Evolutionary conservation across 352 stramenopile genomes (phyloP).

Genomic region (Globisporangium splendens): DNA sequence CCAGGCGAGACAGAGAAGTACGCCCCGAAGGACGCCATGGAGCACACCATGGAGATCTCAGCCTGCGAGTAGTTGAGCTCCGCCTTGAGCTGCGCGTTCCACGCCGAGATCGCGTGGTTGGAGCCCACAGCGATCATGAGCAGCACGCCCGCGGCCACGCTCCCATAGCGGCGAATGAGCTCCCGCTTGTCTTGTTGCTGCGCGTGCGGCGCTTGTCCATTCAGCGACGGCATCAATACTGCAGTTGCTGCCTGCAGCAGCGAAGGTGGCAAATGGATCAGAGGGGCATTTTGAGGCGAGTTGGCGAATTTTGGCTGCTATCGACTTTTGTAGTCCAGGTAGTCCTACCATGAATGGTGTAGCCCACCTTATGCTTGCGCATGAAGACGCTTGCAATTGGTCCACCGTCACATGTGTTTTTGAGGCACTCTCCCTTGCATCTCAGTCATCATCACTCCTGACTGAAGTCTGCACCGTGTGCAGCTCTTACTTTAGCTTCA

Average conservation of each 20-base stretch:
- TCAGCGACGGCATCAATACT: not conserved
- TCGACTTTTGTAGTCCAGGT: too few species aligned
- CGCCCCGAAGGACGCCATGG: constrained; percentile 72
- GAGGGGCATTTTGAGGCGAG: too few species aligned
- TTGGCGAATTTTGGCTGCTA: too few species aligned
- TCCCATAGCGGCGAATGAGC: constrained; percentile 32
- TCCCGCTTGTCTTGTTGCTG: constrained; percentile 5
- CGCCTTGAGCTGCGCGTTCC: constrained; percentile 65
- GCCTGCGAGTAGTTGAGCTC: constrained; percentile 62
- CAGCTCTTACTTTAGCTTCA: too few species aligned
- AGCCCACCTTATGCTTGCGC: too few species aligned
- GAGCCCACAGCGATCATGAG: constrained; percentile 64
- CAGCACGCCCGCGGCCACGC: constrained; percentile 45
- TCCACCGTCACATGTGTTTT: too few species aligned
- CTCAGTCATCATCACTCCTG: too few species aligned
- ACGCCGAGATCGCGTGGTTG: constrained; percentile 75
- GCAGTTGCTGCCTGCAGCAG: not conserved
- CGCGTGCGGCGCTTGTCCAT: not conserved
- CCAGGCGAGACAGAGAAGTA: constrained; percentile 72
- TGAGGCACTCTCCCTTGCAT: too few species aligned
- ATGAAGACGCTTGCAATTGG: too few species aligned
- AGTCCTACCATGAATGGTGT: too few species aligned
- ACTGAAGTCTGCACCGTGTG: too few species aligned
- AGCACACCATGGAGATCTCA: constrained; percentile 75
- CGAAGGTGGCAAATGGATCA: not conserved